A percentile compares a stretch with the other conserved stretches of the same genome.
Evolutionary conservation across 306 rosid species (phyloP).

Genomic region (Clitoria ternatea): DNA sequence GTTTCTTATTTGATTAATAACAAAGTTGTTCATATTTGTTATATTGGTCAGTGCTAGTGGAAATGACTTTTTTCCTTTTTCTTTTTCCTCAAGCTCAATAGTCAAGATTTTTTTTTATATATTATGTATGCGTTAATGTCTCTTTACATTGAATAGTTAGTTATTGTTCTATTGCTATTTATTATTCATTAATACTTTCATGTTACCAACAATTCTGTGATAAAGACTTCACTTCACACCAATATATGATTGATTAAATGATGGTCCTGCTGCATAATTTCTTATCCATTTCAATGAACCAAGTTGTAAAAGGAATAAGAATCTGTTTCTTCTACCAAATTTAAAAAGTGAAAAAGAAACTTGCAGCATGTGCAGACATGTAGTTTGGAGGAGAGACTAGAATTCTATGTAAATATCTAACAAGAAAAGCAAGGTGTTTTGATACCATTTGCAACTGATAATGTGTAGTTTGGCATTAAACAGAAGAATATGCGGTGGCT

Average conservation of each 20-base stretch:
- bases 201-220: neutral
- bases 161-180: neutral
- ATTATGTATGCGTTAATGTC: neutral
- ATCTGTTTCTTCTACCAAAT: conserved; percentile 2
- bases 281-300: neutral
- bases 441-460: conserved; percentile 5
- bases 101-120: conserved; percentile 6
- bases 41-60: neutral
- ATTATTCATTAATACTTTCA: neutral
- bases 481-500: conserved; percentile 70
- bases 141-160: neutral
- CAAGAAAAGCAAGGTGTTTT: neutral
- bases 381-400: neutral
- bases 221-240: neutral
- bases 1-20: neutral
- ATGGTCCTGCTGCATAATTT: conserved; percentile 22
- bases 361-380: conserved; percentile 6
- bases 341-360: neutral
- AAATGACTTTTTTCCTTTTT: neutral
- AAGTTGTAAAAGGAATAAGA: conserved; percentile 22
- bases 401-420: neutral
- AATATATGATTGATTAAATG: neutral
- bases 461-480: conserved; percentile 15
- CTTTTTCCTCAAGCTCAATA: neutral
- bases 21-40: conserved; percentile 18